These are phyloP conservation scores for Ceratorhiza oryzae-sativae DNA, from an alignment of 1,284 basidiomycete genomes.

Conservation along the genomic window DNA sequence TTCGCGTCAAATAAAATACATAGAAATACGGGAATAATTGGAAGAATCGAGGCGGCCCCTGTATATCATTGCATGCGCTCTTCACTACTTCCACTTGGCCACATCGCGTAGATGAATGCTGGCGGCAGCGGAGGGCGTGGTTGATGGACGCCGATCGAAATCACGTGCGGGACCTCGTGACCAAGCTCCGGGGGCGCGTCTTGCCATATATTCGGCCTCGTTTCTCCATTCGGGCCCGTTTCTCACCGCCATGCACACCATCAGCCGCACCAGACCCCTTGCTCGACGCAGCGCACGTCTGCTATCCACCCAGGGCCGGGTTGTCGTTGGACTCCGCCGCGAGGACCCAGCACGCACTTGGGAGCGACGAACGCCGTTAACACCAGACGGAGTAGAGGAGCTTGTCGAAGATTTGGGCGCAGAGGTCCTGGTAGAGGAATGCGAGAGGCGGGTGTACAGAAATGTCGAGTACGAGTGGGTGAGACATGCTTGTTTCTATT, in stretches of 20 bases:
- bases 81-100: no score
- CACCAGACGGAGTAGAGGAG: conserved; percentile 71
- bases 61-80: no score
- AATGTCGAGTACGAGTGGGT: conserved; percentile 72
- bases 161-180: conserved; percentile 17
- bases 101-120: no score
- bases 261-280: conserved; percentile 1
- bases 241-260: conserved; percentile 6
- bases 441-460: conserved; percentile 75
- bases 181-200: conserved; percentile 23
- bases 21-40: no score
- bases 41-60: no score
- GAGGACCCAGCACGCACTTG: conserved; percentile 83
- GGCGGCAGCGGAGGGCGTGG: not conserved
- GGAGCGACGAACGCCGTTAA: conserved; percentile 86
- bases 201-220: not conserved
- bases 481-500: conserved; percentile 42
- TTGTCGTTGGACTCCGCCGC: conserved; percentile 66
- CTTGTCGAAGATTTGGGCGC: conserved; percentile 66
- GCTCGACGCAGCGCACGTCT: conserved; percentile 17
- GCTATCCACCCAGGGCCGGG: not conserved
- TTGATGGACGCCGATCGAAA: conserved; percentile 6
- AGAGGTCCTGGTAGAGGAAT: conserved; percentile 75
- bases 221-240: not conserved
- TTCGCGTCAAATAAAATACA: not conserved